These are phyloP conservation scores for Botrytis hyacinthi DNA, from an alignment of 2,329 filamentous ascomycete genomes.

Conservation along the genomic window DNA sequence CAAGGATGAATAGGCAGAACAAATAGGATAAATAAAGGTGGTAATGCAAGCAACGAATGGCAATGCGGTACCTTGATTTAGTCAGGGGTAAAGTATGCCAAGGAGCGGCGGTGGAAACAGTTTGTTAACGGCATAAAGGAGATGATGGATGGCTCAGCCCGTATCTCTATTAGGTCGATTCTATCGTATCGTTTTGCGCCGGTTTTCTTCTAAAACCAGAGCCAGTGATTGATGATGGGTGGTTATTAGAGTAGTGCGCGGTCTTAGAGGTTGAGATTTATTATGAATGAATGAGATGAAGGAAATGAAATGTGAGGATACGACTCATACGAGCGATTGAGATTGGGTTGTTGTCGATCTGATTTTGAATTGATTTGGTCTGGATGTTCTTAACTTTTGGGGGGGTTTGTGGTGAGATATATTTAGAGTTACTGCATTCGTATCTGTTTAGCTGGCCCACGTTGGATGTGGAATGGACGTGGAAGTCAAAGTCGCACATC, in stretches of 20 bases:
- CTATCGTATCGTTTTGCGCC: neutral
- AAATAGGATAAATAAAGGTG: neutral
- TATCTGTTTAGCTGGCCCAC: neutral
- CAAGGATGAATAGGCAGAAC: neutral
- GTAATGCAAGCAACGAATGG: conserved; percentile 19
- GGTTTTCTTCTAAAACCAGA: neutral
- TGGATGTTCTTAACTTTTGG: neutral
- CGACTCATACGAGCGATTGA: conserved; percentile 6
- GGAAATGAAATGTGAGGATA: neutral
- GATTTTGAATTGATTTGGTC: conserved; percentile 5
- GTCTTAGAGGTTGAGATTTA: neutral
- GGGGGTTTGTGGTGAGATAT: neutral
- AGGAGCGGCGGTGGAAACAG: conserved; percentile 12
- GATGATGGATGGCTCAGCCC: conserved; percentile 3
- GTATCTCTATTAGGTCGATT: neutral
- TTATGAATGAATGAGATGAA: neutral
- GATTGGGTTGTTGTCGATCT: conserved; percentile 1
- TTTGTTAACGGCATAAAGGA: neutral
- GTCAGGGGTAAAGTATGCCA: conserved; percentile 25
- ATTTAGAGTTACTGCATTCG: neutral
- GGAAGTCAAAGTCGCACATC: conserved; percentile 6
- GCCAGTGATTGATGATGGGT: neutral
- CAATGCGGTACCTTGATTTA: conserved; percentile 26
- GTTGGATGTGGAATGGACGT: neutral
- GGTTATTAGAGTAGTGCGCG: neutral